These are phyloP conservation scores for Termitomyces sp. DNA, from an alignment of 768 basidiomycete species.

Conservation along the genomic window DNA sequence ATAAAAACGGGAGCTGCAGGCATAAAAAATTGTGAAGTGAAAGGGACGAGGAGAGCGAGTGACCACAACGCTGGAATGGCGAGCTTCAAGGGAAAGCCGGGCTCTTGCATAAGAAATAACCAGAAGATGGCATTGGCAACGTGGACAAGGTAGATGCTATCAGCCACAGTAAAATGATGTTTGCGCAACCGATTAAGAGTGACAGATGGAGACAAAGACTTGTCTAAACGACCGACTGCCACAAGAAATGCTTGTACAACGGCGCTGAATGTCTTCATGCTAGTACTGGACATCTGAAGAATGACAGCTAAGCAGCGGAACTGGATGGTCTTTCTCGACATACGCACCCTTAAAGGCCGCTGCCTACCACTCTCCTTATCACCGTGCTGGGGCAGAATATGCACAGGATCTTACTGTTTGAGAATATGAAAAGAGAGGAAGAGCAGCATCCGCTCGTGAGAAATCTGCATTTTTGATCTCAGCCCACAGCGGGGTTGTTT, in stretches of 20 bases:
- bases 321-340: not conserved
- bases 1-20: conserved; percentile 84
- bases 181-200: conserved; percentile 54
- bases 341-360: not conserved
- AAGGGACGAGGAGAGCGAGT: conserved; percentile 68
- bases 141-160: conserved; percentile 63
- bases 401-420: not conserved
- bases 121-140: conserved; percentile 59
- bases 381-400: not conserved
- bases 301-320: not conserved
- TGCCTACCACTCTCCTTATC: not conserved
- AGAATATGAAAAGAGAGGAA: not conserved
- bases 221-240: conserved; percentile 66
- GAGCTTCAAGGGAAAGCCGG: conserved; percentile 70
- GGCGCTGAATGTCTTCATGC: conserved; percentile 16
- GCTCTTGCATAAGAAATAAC: conserved; percentile 65
- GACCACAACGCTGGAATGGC: conserved; percentile 68
- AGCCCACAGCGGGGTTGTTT: not conserved
- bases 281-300: conserved; percentile 12
- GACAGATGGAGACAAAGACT: conserved; percentile 64
- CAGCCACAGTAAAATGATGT: conserved; percentile 50
- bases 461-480: conserved; percentile 2
- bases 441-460: not conserved
- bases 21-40: conserved; percentile 87
- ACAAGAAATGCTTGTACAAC: conserved; percentile 45